These are phyloP conservation scores for Penicillium sp. DNA, from an alignment of 2,329 filamentous ascomycete genomes.

Conservation along the genomic window DNA sequence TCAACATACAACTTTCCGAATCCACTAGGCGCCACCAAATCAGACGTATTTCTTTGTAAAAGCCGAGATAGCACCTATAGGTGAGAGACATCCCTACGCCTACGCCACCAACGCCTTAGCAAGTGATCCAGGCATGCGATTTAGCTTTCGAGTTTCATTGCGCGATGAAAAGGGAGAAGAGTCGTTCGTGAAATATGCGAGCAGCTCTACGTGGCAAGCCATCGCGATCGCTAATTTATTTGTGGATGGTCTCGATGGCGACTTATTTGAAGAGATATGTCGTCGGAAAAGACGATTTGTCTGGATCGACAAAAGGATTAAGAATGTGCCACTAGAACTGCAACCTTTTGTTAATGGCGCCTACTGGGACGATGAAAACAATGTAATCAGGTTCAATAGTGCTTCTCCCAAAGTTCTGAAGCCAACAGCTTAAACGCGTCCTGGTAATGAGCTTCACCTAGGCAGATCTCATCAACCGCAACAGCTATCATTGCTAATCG, in stretches of 20 bases:
- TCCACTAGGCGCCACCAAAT: slow-evolving; percentile 1
- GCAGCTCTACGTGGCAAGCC: neutral
- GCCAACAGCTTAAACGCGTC: no score
- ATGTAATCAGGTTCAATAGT: neutral
- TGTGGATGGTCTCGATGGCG: neutral
- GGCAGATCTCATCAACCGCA: no score
- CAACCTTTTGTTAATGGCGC: neutral
- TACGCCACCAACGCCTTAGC: neutral
- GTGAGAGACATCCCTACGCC: neutral
- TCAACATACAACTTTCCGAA: neutral
- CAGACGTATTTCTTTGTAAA: neutral
- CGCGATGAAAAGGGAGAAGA: neutral
- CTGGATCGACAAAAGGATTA: neutral
- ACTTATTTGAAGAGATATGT: neutral
- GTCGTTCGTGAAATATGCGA: neutral
- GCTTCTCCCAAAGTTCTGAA: no score
- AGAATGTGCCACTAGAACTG: neutral
- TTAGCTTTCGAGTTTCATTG: neutral
- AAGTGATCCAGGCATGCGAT: neutral
- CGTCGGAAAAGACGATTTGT: neutral
- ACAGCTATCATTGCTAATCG: no score
- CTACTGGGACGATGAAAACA: neutral
- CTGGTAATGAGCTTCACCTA: no score
- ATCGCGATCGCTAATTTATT: slow-evolving; percentile 1
- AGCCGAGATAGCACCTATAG: neutral